These are phyloP conservation scores for Rhizopogon vinicolor DNA, from an alignment of 768 basidiomycete species.

Conservation along the genomic window DNA sequence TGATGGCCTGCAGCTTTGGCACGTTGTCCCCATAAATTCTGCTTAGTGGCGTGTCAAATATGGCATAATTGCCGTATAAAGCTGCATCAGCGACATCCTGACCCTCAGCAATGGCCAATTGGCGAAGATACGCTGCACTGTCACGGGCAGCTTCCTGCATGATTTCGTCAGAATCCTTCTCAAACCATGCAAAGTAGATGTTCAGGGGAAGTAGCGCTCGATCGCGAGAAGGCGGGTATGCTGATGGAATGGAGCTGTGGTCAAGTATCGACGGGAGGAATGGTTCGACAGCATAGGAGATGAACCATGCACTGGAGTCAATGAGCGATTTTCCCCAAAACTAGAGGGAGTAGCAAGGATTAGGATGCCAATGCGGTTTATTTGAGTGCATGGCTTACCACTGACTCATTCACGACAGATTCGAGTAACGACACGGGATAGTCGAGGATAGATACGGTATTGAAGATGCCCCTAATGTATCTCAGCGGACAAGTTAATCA, in stretches of 20 bases:
- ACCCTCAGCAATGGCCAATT: conserved; percentile 35
- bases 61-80: conserved; percentile 56
- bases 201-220: conserved; percentile 37
- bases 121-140: conserved; percentile 33
- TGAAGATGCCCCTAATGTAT: conserved; percentile 15
- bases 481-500: background rate
- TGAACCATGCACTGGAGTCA: background rate
- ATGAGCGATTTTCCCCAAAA: conserved; percentile 8
- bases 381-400: conserved; percentile 13
- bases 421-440: conserved; percentile 17
- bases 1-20: conserved; percentile 34
- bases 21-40: conserved; percentile 46
- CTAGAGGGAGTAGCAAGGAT: background rate
- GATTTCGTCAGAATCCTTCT: conserved; percentile 25
- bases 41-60: conserved; percentile 43
- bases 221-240: conserved; percentile 41
- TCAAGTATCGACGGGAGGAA: conserved; percentile 41
- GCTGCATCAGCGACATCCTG: conserved; percentile 33
- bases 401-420: conserved; percentile 10
- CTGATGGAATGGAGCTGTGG: conserved; percentile 33
- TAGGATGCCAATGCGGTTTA: background rate
- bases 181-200: conserved; percentile 39
- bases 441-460: conserved; percentile 17
- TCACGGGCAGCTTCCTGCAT: conserved; percentile 34
- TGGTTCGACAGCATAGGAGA: conserved; percentile 36